Evolutionary conservation across 805 yeast species (phyloP).

Genomic region (Cyberlindnera mrakii): DNA sequence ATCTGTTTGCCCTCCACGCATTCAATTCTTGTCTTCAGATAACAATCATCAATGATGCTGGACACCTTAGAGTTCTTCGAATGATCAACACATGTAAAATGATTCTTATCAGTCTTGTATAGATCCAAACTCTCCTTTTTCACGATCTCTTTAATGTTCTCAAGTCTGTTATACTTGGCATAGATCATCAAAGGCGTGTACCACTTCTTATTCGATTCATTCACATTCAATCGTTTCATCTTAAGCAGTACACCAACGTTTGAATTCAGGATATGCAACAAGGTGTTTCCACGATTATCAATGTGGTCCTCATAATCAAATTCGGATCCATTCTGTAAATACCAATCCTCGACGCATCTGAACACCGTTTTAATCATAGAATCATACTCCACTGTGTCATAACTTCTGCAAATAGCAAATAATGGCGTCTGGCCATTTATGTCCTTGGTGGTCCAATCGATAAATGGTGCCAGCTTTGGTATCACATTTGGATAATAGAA

Average conservation of each 20-base stretch:
- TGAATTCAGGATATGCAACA: conserved; percentile 64
- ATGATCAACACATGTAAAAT: conserved; percentile 39
- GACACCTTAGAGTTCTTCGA: conserved; percentile 34
- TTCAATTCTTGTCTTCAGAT: conserved; percentile 18
- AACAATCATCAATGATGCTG: conserved; percentile 26
- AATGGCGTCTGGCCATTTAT: conserved; percentile 70
- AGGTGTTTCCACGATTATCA: conserved; percentile 68
- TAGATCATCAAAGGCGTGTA: conserved; percentile 69
- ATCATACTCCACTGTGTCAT: conserved; percentile 66
- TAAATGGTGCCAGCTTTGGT: conserved; percentile 43
- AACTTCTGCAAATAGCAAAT: conserved; percentile 67
- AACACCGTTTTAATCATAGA: conserved; percentile 42
- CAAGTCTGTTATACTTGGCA: conserved; percentile 60
- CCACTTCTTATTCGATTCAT: conserved; percentile 50
- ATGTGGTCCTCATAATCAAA: conserved; percentile 56
- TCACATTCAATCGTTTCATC: conserved; percentile 40
- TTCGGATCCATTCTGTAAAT: conserved; percentile 20
- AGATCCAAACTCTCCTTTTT: conserved; percentile 44
- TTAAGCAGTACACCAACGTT: conserved; percentile 37
- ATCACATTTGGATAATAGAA: conserved; percentile 51
- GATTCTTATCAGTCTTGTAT: conserved; percentile 21
- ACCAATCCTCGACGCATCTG: conserved; percentile 38
- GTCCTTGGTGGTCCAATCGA: conserved; percentile 71
- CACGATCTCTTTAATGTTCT: conserved; percentile 49
- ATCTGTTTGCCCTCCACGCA: conserved; percentile 20